Evolutionary conservation across 768 basidiomycete genomes (phyloP).

Genomic region (Amanita rubescens): DNA sequence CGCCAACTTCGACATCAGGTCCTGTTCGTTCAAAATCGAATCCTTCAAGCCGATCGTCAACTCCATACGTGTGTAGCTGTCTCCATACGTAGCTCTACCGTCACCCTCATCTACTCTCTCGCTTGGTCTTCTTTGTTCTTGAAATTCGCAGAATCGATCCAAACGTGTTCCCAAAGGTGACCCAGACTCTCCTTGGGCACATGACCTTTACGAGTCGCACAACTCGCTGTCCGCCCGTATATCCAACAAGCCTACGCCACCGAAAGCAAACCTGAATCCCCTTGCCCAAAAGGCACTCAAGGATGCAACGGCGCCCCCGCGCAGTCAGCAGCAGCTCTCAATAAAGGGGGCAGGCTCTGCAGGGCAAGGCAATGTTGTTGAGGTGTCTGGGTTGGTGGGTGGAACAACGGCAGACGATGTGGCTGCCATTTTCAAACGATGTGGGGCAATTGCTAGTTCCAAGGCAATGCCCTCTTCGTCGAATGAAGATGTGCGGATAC

Average conservation of each 20-base stretch:
- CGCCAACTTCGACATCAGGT: constrained; percentile 30
- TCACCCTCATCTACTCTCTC: constrained; percentile 12
- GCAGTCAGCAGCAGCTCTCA: constrained; percentile 30
- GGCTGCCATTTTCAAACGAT: constrained; percentile 77
- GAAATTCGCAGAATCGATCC: constrained; percentile 35
- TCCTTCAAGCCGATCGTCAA: constrained; percentile 29
- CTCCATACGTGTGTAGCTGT: constrained; percentile 49
- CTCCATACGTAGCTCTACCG: constrained; percentile 11
- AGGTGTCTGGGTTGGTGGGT: constrained; percentile 63
- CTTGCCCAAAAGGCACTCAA: constrained; percentile 56
- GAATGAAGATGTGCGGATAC: constrained; percentile 41
- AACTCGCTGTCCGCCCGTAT: constrained; percentile 59
- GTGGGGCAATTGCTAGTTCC: constrained; percentile 53
- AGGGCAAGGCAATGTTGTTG: constrained; percentile 56
- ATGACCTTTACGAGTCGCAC: constrained; percentile 59
- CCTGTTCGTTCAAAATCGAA: constrained; percentile 38
- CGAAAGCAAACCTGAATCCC: constrained; percentile 43
- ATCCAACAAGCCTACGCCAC: constrained; percentile 32
- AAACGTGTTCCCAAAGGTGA: constrained; percentile 58
- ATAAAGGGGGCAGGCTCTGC: constrained; percentile 62
- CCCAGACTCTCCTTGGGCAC: constrained; percentile 59
- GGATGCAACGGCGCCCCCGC: constrained; percentile 40
- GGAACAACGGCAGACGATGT: constrained; percentile 84
- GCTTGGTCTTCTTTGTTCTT: constrained; percentile 14
- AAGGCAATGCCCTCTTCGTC: constrained; percentile 28